A percentile compares a stretch with the other conserved stretches of the same genome.
Conservation (phyloP, 345 rosid species). For the Iberis pinnata region DNA sequence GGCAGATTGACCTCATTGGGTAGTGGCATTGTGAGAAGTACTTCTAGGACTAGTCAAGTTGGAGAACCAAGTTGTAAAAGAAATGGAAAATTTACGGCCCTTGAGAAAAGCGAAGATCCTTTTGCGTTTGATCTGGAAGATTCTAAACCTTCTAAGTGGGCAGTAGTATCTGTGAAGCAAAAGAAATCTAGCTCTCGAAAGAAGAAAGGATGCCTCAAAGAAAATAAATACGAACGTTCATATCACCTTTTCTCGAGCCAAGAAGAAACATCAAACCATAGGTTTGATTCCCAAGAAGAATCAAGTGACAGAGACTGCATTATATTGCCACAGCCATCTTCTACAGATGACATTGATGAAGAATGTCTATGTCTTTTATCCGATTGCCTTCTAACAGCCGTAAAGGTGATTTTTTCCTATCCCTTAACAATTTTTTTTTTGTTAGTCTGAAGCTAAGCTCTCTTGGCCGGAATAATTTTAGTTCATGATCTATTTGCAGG, state of each 20-base stretch:
- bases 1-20: slow-evolving; percentile 41
- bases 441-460: not conserved
- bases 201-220: slow-evolving; percentile 32
- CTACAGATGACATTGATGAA: slow-evolving; percentile 40
- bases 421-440: not conserved
- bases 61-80: slow-evolving; percentile 37
- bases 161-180: slow-evolving; percentile 51
- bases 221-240: slow-evolving; percentile 36
- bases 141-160: slow-evolving; percentile 87
- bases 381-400: slow-evolving; percentile 90
- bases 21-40: slow-evolving; percentile 35
- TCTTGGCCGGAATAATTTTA: not conserved
- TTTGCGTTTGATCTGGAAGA: slow-evolving; percentile 88
- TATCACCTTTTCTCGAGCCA: slow-evolving; percentile 38
- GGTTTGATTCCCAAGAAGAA: slow-evolving; percentile 36
- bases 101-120: slow-evolving; percentile 68
- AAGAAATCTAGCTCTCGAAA: slow-evolving; percentile 39
- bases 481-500: slow-evolving; percentile 41
- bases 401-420: slow-evolving; percentile 67
- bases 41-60: slow-evolving; percentile 37
- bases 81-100: slow-evolving; percentile 32
- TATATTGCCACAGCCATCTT: slow-evolving; percentile 37
- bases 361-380: slow-evolving; percentile 55
- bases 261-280: slow-evolving; percentile 45
- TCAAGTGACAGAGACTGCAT: slow-evolving; percentile 35